phyloP scores from a whole-genome alignment of 805 yeast genomes.

The Candida arabinofermentans region DNA sequence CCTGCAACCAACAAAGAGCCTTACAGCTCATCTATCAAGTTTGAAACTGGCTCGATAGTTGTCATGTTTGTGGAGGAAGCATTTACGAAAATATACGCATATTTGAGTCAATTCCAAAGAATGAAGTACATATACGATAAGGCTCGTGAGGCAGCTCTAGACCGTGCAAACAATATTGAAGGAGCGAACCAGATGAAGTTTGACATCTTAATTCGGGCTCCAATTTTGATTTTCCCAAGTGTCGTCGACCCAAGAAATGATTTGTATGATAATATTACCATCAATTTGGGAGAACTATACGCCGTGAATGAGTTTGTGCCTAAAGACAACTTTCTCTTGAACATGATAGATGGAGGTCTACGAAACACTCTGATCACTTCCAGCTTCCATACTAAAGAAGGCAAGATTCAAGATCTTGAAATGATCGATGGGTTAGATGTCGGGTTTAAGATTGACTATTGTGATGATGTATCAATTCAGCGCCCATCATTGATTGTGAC shows the following conservation, averaged over 20 bases:
- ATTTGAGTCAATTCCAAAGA: slow-evolving; percentile 66
- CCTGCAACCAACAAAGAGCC: slow-evolving; percentile 42
- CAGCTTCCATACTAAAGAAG: slow-evolving; percentile 44
- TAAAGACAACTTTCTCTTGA: slow-evolving; percentile 33
- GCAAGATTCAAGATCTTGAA: slow-evolving; percentile 48
- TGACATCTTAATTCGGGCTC: slow-evolving; percentile 72
- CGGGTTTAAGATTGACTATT: slow-evolving; percentile 53
- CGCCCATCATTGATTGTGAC: slow-evolving; percentile 47
- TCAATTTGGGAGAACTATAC: slow-evolving; percentile 79
- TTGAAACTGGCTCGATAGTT: slow-evolving; percentile 71
- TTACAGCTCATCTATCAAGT: slow-evolving; percentile 54
- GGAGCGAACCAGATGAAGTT: slow-evolving; percentile 61
- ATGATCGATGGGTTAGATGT: slow-evolving; percentile 66
- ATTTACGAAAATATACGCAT: slow-evolving; percentile 59
- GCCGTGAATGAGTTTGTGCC: slow-evolving; percentile 56
- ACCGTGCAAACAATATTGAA: slow-evolving; percentile 63
- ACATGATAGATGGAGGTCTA: slow-evolving; percentile 63
- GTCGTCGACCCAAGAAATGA: slow-evolving; percentile 38
- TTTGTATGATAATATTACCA: slow-evolving; percentile 57
- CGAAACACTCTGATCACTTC: slow-evolving; percentile 70
- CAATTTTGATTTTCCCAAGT: slow-evolving; percentile 76
- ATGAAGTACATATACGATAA: slow-evolving; percentile 89
- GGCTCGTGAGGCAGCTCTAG: slow-evolving; percentile 84
- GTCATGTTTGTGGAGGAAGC: slow-evolving; percentile 82
- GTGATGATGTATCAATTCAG: slow-evolving; percentile 34